phyloP scores from a whole-genome alignment of 371 early-diverging fungal genomes.

The Synchytrium microbalum region DNA sequence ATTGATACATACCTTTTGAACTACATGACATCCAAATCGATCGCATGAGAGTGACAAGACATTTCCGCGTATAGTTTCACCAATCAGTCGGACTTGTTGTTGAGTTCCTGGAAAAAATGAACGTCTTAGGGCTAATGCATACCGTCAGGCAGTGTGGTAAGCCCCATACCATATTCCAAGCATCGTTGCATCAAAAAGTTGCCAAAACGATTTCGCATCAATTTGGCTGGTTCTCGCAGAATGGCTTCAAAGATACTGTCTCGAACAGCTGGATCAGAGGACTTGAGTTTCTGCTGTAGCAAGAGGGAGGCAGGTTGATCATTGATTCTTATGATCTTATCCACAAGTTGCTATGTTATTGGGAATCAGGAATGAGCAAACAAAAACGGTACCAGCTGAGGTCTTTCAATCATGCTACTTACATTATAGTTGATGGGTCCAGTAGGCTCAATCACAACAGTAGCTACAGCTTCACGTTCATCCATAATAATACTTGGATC shows the following conservation, averaged over 20 bases:
- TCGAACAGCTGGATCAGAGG: conserved; percentile 45
- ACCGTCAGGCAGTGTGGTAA: no score
- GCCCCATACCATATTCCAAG: conserved; percentile 46
- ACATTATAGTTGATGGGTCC: no score
- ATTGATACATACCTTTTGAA: conserved; percentile 52
- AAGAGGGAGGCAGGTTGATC: conserved; percentile 72
- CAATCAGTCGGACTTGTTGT: conserved; percentile 49
- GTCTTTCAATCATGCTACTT: no score
- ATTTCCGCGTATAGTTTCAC: conserved; percentile 53
- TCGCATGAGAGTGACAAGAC: conserved; percentile 58
- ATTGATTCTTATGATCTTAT: conserved; percentile 60
- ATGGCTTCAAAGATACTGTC: conserved; percentile 53
- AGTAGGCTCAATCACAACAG: no score
- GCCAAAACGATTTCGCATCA: conserved; percentile 71
- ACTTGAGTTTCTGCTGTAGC: conserved; percentile 62
- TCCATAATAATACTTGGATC: no score
- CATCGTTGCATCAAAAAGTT: conserved; percentile 70
- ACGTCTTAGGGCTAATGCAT: neutral
- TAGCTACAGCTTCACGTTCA: no score
- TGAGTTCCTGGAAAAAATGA: conserved; percentile 21
- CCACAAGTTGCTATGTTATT: conserved; percentile 32
- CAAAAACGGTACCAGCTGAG: no score
- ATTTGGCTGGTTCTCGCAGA: conserved; percentile 41
- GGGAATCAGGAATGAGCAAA: neutral
- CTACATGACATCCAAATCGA: conserved; percentile 71